Base-by-base conservation (phyloP, 805 yeast genomes). In the Candida hispaniensis region DNA sequence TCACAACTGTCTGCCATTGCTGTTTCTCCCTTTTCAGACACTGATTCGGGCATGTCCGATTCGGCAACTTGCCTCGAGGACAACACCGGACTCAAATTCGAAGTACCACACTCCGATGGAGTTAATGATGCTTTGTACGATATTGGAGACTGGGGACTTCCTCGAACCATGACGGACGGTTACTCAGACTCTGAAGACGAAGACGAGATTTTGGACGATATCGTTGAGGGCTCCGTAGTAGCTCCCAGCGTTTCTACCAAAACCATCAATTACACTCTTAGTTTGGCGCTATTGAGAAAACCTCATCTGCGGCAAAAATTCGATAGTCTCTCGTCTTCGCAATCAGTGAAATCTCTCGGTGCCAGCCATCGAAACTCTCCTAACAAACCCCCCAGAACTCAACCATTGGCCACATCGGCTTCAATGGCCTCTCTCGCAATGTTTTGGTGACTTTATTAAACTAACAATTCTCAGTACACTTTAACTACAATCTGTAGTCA, bases 1-100 rank as follows among this genome's bases (percentile, higher is more conserved):
- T 32, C 36, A n/a, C 36, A 32, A 23, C 36, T 32, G 28, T 23
- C 28, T 28, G 36, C 36, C 24, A 32, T 32, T 32, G 36, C 36
- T 28, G 36, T 32, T 17, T 32, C 36, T 9, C 28, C 36, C 10
- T 32, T 32, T 14, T 32, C 36, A 27, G 36, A 32, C 36, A 23
- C 36, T n/a, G 36, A 32, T 25, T 32, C 36, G 36, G 36, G 36
- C 36, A 32, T 32, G 36, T 32, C 36, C 36, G 36, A 32, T 14
- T 32, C 36, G 27, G 36, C 36, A 27, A 32, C 36, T 32, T 32
- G 36, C 24, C 24, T 32, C 28, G 36, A 28, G 17, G 36, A 17
- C 26, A 28, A 32, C 22, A n/a, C n/a, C n/a, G n/a, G n/a, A n/a
- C n/a, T n/a, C n/a, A n/a, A n/a, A n/a, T n/a, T n/a, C n/a, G 36